Percentiles rank a stretch among this genome's conserved stretches.
phyloP scores from a whole-genome alignment of 225 moss, liverwort and hornwort species.

The Sphagnum contortum region DNA sequence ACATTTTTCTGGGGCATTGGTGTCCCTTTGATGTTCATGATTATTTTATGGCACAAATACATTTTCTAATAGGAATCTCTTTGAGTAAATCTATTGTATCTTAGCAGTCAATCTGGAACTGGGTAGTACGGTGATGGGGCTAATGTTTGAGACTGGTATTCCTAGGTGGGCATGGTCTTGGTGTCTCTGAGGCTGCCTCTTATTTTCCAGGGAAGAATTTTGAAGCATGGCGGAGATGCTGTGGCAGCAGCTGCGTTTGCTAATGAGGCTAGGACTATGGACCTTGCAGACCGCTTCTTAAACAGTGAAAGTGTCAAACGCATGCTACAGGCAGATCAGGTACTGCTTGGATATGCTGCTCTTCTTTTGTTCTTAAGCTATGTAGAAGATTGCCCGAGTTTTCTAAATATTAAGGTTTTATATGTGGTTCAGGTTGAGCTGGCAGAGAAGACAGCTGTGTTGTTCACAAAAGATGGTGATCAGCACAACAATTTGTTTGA shows the following conservation, averaged over 20 bases:
- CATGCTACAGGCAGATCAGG: slow-evolving; percentile 99
- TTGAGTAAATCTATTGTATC: too few relatives aligned
- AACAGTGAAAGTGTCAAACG: slow-evolving; percentile 98
- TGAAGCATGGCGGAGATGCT: slow-evolving; percentile 94
- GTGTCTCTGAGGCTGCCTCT: not conserved
- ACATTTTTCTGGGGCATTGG: too few relatives aligned
- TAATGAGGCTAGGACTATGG: slow-evolving; percentile 97
- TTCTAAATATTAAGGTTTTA: too few relatives aligned
- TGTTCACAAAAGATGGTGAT: slow-evolving; percentile 98
- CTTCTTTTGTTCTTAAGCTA: too few relatives aligned
- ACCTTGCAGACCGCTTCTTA: slow-evolving; percentile 91
- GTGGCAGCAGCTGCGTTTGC: slow-evolving; percentile 76
- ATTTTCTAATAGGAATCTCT: too few relatives aligned
- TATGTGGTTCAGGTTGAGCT: slow-evolving; percentile 48
- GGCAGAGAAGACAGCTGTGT: slow-evolving; percentile 92
- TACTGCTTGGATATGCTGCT: slow-evolving; percentile 7
- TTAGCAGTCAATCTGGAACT: too few relatives aligned
- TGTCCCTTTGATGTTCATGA: not conserved
- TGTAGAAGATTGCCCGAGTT: too few relatives aligned
- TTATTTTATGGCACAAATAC: not conserved
- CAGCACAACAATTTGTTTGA: slow-evolving; percentile 98
- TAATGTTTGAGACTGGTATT: not conserved
- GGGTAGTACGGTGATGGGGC: too few relatives aligned
- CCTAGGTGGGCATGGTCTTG: not conserved
- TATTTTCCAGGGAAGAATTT: slow-evolving; percentile 66